A percentile compares a stretch with the other conserved stretches of the same genome.
These are phyloP conservation scores for Paraurostyla sp. DNA, from an alignment of 73 alveolate genomes.

Conservation along the genomic window DNA sequence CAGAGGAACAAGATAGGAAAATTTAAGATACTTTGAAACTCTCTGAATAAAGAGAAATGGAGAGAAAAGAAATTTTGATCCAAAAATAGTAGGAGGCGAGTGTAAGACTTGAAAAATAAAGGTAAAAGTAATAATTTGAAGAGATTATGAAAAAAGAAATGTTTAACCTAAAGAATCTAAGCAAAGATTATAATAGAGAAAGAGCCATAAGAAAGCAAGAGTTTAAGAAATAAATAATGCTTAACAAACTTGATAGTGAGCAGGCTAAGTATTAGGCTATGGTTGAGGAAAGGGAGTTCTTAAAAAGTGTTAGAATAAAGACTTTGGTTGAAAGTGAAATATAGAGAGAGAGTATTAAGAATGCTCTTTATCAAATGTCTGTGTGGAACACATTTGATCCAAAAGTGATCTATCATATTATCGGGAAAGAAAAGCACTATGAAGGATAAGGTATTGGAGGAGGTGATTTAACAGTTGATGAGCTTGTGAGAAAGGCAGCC, in stretches of 20 bases:
- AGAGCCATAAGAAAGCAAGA: constrained; percentile 45
- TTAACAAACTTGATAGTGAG: background rate
- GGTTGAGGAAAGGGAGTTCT: background rate
- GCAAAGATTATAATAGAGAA: constrained; percentile 46
- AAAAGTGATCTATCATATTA: constrained; percentile 30
- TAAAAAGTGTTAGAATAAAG: constrained; percentile 50
- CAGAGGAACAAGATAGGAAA: constrained; percentile 8
- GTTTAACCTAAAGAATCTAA: constrained; percentile 11
- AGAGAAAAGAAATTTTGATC: constrained; percentile 2
- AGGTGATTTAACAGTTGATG: constrained; percentile 40
- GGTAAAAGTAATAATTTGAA: background rate
- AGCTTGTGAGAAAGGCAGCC: constrained; percentile 52
- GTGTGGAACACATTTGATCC: constrained; percentile 74
- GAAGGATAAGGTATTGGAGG: constrained; percentile 8
- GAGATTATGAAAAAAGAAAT: constrained; percentile 53
- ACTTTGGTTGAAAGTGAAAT: constrained; percentile 58
- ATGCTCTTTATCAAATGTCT: constrained; percentile 61
- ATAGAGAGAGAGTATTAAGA: constrained; percentile 52
- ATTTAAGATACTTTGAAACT: background rate
- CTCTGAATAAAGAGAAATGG: background rate
- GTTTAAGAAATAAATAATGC: background rate
- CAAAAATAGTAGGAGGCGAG: constrained; percentile 37
- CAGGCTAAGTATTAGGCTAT: constrained; percentile 2
- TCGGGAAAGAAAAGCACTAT: background rate
- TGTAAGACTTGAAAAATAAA: constrained; percentile 24